Conservation (phyloP, 148 eudicot genomes). For the Mesembryanthemum crystallinum region DNA sequence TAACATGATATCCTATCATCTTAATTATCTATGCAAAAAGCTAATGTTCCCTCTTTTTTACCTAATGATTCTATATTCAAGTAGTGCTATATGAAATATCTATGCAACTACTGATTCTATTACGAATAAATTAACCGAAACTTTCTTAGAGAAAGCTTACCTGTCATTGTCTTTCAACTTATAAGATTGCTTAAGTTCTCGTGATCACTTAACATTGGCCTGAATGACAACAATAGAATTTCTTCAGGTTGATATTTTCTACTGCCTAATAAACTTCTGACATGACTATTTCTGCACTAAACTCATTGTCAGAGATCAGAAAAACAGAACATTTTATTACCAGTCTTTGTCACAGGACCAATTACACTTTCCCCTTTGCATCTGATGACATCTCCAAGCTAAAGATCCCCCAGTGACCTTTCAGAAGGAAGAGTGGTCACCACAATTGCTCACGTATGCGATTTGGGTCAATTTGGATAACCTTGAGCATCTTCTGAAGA, state of each 20-base stretch:
- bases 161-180: background rate
- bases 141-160: background rate
- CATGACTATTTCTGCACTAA: background rate
- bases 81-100: too few relatives aligned
- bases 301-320: background rate
- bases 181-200: background rate
- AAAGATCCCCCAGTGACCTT: constrained; percentile 1
- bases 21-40: background rate
- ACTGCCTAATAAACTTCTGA: background rate
- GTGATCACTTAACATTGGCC: background rate
- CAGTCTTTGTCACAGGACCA: background rate
- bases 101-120: too few relatives aligned
- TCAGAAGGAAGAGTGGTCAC: constrained; percentile 17
- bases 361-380: background rate
- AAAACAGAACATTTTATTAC: background rate
- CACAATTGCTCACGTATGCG: constrained; percentile 15
- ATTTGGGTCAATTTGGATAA: constrained; percentile 27
- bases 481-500: constrained; percentile 9
- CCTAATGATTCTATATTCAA: too few relatives aligned
- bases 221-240: background rate
- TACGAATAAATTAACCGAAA: too few relatives aligned
- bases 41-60: too few relatives aligned
- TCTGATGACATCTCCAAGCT: constrained; percentile 11
- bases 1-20: background rate
- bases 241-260: background rate